Evolutionary conservation across 2,329 filamentous ascomycete species (phyloP), one percentile per base, ranked within the genome.

Genomic region (Dichotomopilus funicola): DNA sequence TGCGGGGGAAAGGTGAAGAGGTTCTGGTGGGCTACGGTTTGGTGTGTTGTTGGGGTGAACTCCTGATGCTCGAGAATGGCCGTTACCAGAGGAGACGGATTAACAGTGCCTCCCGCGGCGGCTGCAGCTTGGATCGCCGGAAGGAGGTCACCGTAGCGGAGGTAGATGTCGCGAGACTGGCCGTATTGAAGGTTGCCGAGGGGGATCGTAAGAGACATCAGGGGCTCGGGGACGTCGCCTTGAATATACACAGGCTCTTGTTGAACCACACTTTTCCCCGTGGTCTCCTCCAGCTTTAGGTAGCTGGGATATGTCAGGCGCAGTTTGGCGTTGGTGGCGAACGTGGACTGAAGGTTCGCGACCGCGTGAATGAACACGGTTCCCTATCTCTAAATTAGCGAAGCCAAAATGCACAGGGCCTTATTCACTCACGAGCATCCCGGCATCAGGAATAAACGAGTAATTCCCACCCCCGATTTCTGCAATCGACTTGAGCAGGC

Each of bases 361-460:
- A 84, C 74, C 1, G 82, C 79, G 61, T 85, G 80, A 3, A 83
- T 73, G 57, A 85, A 84, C 3, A 82, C 79, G 2, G 82, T 85
- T 3, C 78, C 78, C 71, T 74, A 34, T 0, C 12, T 44, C 6
- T 53, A 5, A 50, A 43, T 40, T 49, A 38, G 13, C 33, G 8
- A 35, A 27, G 41, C 31, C 12, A 43, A 13, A 44, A 1, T 19
- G 31, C 8, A 33, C 42, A 42, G 58, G 33, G 8, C 31, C 11
- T 35, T 3, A 27, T 40, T 10, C 13, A 50, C 71, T 55, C 59
- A 75, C 72, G 57, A 85, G 79, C 80, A 85, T 83, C 56, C 80
- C 78, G 0, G 79, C 75, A 53, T 85, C 81, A 0, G 81, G 78
- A 13, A 85, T 85, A 59, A 84, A 85, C 7, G 79, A 71, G 55